A percentile compares a stretch with the other conserved stretches of the same genome.
Evolutionary conservation across 2,329 filamentous ascomycete genomes (phyloP).

Genomic region (Claviceps spartinae): DNA sequence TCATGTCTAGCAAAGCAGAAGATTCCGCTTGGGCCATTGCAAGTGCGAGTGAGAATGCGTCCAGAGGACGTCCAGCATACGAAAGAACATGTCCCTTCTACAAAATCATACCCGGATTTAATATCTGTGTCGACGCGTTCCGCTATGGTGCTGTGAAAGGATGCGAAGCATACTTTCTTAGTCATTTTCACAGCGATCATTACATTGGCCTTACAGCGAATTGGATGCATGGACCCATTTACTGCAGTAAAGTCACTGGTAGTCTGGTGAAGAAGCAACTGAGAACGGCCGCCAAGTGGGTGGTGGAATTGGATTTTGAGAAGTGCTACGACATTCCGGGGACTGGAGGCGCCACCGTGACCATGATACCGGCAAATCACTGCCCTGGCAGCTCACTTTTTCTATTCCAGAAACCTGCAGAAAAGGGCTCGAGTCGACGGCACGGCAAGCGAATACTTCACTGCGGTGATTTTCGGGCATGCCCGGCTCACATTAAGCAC

Average conservation of each 20-base stretch:
- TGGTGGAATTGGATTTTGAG: constrained; percentile 79
- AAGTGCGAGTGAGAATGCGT: constrained; percentile 62
- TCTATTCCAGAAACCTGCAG: constrained; percentile 69
- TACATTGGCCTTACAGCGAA: constrained; percentile 80
- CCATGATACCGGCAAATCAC: constrained; percentile 93
- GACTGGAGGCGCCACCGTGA: constrained; percentile 64
- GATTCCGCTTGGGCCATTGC: constrained; percentile 81
- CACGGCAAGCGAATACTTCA: constrained; percentile 72
- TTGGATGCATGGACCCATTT: constrained; percentile 91
- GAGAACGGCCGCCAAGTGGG: constrained; percentile 71
- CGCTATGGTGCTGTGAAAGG: constrained; percentile 87
- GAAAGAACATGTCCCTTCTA: constrained; percentile 93
- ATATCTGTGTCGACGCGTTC: constrained; percentile 90
- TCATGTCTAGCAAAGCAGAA: constrained; percentile 89
- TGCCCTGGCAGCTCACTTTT: constrained; percentile 92
- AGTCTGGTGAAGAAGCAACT: constrained; percentile 82
- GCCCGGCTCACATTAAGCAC: constrained; percentile 69
- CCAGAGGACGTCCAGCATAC: constrained; percentile 74
- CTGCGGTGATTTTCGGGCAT: constrained; percentile 91
- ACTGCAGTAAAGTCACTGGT: constrained; percentile 84
- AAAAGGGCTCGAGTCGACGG: constrained; percentile 39
- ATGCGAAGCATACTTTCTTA: constrained; percentile 89
- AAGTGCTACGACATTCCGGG: constrained; percentile 62
- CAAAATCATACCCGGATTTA: constrained; percentile 90
- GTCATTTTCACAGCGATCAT: constrained; percentile 96